Evolutionary conservation across 805 yeast species (phyloP), one percentile per base, ranked within the genome.

Genomic region (Lipomyces oligophaga): DNA sequence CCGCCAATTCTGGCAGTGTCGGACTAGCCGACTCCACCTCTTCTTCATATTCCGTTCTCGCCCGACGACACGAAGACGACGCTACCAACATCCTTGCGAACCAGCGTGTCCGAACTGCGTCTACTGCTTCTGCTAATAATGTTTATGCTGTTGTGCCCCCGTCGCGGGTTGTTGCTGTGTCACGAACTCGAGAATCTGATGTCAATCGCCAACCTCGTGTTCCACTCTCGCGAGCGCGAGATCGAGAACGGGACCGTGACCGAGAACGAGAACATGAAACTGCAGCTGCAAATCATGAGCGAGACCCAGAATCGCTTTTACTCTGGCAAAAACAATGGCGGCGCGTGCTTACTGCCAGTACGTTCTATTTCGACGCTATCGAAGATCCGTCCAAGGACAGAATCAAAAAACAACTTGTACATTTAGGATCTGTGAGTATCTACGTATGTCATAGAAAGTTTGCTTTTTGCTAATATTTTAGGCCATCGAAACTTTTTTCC

Each of bases 241-340:
- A 5, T 22, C 41, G 16, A n/a, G 25, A 36, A 36, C 40, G 40
- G 31, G 40, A 36, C 18, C 31, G n/a, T n/a, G n/a, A 11, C 11
- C 13, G 31, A 11, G 31, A 27, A 11, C 13, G 13, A 27, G n/a
- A 27, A 27, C 13, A 11, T 27, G 31, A 27, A 11, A 11, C 31
- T 27, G 11, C 31, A 26, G 34, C 18, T 46, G 41, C n/a, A 34
- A 21, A 34, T 5, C 10, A 33, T 13, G 30, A 16, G n/a, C 8
- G 25, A 34, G n/a, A n/a, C 28, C 33, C 5, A n/a, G 60, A 55
- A 21, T 38, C 51, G 5, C 22, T 59, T 19, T 34, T 47, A 19
- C 50, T 43, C 50, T 82, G 89, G 89, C 84, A 80, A 56, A 70
- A 68, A 21, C 74, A 76, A 38, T 82, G 88, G 88, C 70, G 72